phyloP scores from a whole-genome alignment of 192 early-diverging fungal species.

The Podila verticillata region DNA sequence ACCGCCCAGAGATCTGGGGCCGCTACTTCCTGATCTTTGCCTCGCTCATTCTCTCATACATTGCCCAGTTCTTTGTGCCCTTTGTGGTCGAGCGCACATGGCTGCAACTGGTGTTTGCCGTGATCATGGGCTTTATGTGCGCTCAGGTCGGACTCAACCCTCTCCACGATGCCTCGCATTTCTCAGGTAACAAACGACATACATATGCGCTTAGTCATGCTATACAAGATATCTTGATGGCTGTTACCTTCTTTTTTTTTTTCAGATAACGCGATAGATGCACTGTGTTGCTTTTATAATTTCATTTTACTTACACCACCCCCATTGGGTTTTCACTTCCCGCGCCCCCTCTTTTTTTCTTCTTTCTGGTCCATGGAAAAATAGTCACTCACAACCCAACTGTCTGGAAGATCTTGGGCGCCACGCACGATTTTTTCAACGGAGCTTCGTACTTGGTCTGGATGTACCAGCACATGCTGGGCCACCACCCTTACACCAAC shows the following conservation, averaged over 20 bases:
- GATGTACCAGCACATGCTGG: conserved; percentile 67
- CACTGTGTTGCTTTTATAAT: background rate
- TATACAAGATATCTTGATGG: background rate
- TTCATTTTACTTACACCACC: background rate
- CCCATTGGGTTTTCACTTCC: background rate
- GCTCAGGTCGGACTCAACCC: conserved; percentile 66
- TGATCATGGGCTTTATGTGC: conserved; percentile 59
- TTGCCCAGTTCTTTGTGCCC: conserved; percentile 56
- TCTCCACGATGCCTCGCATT: conserved; percentile 67
- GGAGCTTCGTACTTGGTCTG: conserved; percentile 64
- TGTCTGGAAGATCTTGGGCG: conserved; percentile 63
- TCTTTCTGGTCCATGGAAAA: background rate
- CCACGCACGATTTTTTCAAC: conserved; percentile 68
- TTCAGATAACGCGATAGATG: too few relatives aligned
- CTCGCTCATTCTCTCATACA: conserved; percentile 51
- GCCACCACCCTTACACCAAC: conserved; percentile 70
- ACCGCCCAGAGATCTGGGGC: conserved; percentile 53
- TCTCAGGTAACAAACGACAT: conserved; percentile 33
- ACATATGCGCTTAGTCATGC: background rate
- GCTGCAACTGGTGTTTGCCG: conserved; percentile 55
- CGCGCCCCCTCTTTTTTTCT: background rate
- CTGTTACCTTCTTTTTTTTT: too few relatives aligned
- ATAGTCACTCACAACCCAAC: conserved; percentile 60
- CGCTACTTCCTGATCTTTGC: conserved; percentile 60
- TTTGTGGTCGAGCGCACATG: conserved; percentile 55